These are phyloP conservation scores for Nakazawaea ishiwadae DNA, from an alignment of 805 yeast species.

Conservation along the genomic window DNA sequence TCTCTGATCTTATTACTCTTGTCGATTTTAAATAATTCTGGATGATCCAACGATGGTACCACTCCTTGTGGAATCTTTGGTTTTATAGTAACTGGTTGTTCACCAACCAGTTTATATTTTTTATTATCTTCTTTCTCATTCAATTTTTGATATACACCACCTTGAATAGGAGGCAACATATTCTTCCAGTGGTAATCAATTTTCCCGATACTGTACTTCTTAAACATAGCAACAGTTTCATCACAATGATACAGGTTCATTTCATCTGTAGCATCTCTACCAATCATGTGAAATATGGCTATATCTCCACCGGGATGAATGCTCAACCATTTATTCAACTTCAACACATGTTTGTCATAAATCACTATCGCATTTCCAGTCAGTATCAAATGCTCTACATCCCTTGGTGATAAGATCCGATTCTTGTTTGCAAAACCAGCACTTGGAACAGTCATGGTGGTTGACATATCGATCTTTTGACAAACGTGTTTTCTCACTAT, in stretches of 20 bases:
- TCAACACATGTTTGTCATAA: slow-evolving; percentile 53
- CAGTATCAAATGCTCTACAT: slow-evolving; percentile 57
- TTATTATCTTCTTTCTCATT: slow-evolving; percentile 18
- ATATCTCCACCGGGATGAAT: slow-evolving; percentile 88
- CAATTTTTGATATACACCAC: slow-evolving; percentile 46
- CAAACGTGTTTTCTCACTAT: too few species aligned
- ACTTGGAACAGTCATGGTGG: background rate
- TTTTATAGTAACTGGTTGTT: slow-evolving; percentile 33
- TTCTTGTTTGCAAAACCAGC: slow-evolving; percentile 1
- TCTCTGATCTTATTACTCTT: slow-evolving; percentile 35
- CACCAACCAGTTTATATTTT: slow-evolving; percentile 30
- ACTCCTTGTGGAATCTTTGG: slow-evolving; percentile 50
- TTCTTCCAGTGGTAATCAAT: slow-evolving; percentile 67
- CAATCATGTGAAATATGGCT: slow-evolving; percentile 79
- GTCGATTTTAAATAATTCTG: slow-evolving; percentile 30
- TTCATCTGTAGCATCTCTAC: slow-evolving; percentile 88
- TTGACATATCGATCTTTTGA: background rate
- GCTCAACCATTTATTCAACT: slow-evolving; percentile 65
- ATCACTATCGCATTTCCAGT: slow-evolving; percentile 69
- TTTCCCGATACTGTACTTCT: slow-evolving; percentile 59
- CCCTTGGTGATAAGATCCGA: slow-evolving; percentile 31
- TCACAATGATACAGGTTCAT: slow-evolving; percentile 78
- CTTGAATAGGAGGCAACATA: slow-evolving; percentile 85
- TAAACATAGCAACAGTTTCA: slow-evolving; percentile 48
- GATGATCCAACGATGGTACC: slow-evolving; percentile 34